A percentile compares a stretch with the other conserved stretches of the same genome.
Conservation (phyloP, 805 yeast genomes). For the Lipomyces anomalus region DNA sequence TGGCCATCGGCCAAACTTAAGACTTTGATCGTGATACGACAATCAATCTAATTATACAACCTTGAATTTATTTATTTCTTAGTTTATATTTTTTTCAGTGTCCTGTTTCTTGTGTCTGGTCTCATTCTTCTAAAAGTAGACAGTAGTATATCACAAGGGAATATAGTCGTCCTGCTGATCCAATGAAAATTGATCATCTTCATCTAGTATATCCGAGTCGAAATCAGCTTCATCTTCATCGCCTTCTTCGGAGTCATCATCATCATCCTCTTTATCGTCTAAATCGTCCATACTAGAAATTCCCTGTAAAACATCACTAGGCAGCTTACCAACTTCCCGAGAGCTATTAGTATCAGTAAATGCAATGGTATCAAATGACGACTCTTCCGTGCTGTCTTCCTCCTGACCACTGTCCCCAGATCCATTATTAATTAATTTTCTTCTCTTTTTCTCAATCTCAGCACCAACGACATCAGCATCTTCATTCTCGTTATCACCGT, state of each 20-base stretch:
- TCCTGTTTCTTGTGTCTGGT: too few species aligned
- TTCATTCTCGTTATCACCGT: slow-evolving; percentile 12
- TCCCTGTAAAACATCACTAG: slow-evolving; percentile 15
- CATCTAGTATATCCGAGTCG: slow-evolving; percentile 25
- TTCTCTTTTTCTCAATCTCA: too few species aligned
- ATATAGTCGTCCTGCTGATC: slow-evolving; percentile 30
- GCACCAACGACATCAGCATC: slow-evolving; percentile 17
- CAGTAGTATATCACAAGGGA: slow-evolving; percentile 23
- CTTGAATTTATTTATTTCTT: too few species aligned
- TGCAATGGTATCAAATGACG: too few species aligned
- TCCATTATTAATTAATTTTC: too few species aligned
- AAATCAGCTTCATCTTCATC: slow-evolving; percentile 28
- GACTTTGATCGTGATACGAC: too few species aligned
- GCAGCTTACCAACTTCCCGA: slow-evolving; percentile 9
- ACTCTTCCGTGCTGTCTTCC: too few species aligned
- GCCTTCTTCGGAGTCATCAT: slow-evolving; percentile 11
- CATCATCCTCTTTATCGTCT: slow-evolving; percentile 21
- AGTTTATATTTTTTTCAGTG: too few species aligned
- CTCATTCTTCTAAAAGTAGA: too few species aligned
- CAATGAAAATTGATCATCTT: slow-evolving; percentile 14
- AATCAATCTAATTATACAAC: too few species aligned
- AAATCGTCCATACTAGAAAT: slow-evolving; percentile 16
- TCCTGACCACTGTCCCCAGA: too few species aligned
- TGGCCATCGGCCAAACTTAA: too few species aligned
- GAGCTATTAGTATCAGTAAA: slow-evolving; percentile 24